Conservation (phyloP, 2,329 filamentous ascomycete genomes). For the Talaromyces pinophilus region DNA sequence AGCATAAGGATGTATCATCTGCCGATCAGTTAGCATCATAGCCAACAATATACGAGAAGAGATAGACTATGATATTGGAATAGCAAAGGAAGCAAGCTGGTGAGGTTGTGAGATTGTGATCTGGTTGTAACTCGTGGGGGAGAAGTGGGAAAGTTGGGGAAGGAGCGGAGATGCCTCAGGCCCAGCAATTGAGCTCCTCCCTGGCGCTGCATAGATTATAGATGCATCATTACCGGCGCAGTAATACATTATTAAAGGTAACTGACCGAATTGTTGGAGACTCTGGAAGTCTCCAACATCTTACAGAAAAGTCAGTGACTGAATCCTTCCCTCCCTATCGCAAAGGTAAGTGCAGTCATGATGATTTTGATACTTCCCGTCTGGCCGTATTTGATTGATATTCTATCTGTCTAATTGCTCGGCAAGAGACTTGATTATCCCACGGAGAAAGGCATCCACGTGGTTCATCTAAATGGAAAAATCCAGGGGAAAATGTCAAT, state of each 20-base stretch:
- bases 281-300: background rate
- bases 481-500: background rate
- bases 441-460: background rate
- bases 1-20: background rate
- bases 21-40: background rate
- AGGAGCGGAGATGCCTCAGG: background rate
- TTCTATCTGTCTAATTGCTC: background rate
- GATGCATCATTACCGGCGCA: background rate
- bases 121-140: too few species aligned
- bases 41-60: too few species aligned
- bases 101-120: too few species aligned
- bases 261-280: background rate
- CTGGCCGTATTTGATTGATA: background rate
- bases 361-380: background rate
- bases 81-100: too few species aligned
- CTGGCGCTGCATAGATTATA: background rate
- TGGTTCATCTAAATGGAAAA: background rate
- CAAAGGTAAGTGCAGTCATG: background rate
- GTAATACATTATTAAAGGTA: background rate
- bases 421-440: background rate
- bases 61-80: too few species aligned
- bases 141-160: background rate
- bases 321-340: background rate
- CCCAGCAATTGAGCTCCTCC: background rate
- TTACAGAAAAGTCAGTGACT: background rate